These are phyloP conservation scores for Coemansia sp. DNA, from an alignment of 192 early-diverging fungal genomes.

Conservation along the genomic window DNA sequence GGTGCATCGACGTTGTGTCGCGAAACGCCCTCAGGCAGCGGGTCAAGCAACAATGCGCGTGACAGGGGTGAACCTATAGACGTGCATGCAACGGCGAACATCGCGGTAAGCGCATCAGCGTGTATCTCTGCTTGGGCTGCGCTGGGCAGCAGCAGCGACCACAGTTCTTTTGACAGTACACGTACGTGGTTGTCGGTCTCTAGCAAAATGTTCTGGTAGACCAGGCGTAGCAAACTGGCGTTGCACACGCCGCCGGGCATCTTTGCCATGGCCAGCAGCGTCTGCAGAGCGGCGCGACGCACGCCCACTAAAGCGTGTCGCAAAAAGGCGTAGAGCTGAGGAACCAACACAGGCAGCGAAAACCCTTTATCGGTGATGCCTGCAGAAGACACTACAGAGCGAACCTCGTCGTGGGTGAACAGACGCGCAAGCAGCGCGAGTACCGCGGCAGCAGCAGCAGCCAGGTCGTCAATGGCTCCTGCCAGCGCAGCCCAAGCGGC, in stretches of 20 bases:
- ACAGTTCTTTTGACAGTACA: slow-evolving; percentile 54
- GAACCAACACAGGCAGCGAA: slow-evolving; percentile 64
- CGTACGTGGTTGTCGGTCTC: slow-evolving; percentile 66
- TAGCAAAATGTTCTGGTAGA: slow-evolving; percentile 91
- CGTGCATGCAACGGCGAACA: slow-evolving; percentile 78
- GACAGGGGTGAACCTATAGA: slow-evolving; percentile 84
- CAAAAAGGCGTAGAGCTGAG: slow-evolving; percentile 91
- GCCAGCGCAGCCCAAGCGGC: slow-evolving; percentile 88
- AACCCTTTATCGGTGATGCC: slow-evolving; percentile 12
- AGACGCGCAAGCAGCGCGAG: slow-evolving; percentile 91
- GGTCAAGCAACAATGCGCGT: slow-evolving; percentile 37
- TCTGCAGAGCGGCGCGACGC: slow-evolving; percentile 77
- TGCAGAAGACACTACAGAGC: slow-evolving; percentile 20
- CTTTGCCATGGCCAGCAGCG: slow-evolving; percentile 67
- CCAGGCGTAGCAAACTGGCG: slow-evolving; percentile 57
- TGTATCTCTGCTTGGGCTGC: slow-evolving; percentile 26
- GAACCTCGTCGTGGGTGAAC: slow-evolving; percentile 54
- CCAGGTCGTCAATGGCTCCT: slow-evolving; percentile 88
- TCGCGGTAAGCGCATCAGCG: slow-evolving; percentile 15
- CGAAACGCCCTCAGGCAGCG: not conserved
- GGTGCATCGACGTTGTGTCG: slow-evolving; percentile 83
- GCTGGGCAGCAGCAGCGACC: slow-evolving; percentile 61
- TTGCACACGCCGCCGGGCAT: slow-evolving; percentile 46
- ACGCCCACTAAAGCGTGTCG: slow-evolving; percentile 87
- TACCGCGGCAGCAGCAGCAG: slow-evolving; percentile 85